phyloP scores from a whole-genome alignment of 352 stramenopile species.

The Pythium apleroticum region DNA sequence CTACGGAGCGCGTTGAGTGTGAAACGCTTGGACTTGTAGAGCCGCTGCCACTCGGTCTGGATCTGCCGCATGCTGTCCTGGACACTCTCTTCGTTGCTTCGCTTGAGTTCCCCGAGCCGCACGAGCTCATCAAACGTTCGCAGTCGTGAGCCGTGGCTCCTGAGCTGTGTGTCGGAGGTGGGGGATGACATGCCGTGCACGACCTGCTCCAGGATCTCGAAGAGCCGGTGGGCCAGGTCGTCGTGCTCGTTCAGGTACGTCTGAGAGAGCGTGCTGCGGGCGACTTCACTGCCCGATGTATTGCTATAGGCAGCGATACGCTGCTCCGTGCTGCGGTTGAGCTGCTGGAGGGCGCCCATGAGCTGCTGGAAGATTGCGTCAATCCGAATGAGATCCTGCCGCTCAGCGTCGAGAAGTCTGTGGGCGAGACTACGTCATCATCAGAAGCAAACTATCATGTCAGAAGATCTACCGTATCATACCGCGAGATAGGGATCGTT shows the following conservation, averaged over 20 bases:
- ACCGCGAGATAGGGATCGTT: too few species aligned
- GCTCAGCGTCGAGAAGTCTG: conserved; percentile 34
- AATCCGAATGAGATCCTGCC: conserved; percentile 26
- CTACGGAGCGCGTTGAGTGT: conserved; percentile 21
- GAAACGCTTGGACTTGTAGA: conserved; percentile 24
- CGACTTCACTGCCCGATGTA: conserved; percentile 8
- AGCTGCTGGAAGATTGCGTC: conserved; percentile 25
- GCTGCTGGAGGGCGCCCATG: conserved; percentile 1
- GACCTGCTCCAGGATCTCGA: conserved; percentile 16
- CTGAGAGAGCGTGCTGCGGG: conserved; percentile 15
- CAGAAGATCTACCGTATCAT: not conserved
- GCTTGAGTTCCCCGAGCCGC: conserved; percentile 19
- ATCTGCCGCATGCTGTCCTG: conserved; percentile 13
- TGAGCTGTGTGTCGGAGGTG: not conserved
- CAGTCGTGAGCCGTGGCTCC: not conserved
- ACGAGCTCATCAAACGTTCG: conserved; percentile 35
- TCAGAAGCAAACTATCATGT: not conserved
- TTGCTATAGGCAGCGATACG: conserved; percentile 18
- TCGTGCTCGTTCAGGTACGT: conserved; percentile 27
- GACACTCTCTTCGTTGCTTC: conserved; percentile 17
- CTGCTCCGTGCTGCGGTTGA: conserved; percentile 17
- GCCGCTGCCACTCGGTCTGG: conserved; percentile 20
- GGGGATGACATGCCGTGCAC: not conserved
- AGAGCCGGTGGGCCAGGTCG: conserved; percentile 23
- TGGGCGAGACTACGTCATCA: conserved; percentile 29